Conservation (phyloP, 441 rosid species). For the Hura crepitans region DNA sequence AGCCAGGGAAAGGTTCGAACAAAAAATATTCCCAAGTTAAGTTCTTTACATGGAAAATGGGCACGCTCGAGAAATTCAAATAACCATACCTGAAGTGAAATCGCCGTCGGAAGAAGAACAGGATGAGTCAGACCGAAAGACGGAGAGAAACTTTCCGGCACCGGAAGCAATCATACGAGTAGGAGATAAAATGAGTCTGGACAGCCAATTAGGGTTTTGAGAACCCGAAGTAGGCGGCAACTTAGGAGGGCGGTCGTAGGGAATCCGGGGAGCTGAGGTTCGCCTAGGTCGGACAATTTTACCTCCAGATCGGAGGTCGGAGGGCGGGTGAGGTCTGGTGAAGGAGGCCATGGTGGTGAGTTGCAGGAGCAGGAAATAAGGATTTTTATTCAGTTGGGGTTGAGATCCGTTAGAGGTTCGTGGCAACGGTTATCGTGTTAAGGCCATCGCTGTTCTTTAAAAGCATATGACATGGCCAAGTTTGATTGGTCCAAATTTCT, state of each 20-base stretch:
- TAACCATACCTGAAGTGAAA: constrained; percentile 43
- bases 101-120: constrained; percentile 37
- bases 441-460: too few species aligned
- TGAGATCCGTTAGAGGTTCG: too few species aligned
- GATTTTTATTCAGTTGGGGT: too few species aligned
- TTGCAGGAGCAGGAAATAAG: too few species aligned
- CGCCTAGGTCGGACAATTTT: constrained; percentile 53
- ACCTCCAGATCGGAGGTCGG: constrained; percentile 72
- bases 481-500: too few species aligned
- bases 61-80: background rate
- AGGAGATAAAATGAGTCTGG: constrained; percentile 64
- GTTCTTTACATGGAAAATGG: background rate
- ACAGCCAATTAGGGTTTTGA: constrained; percentile 85
- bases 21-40: background rate
- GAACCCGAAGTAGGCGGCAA: constrained; percentile 27
- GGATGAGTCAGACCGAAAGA: constrained; percentile 55
- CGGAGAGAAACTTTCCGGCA: constrained; percentile 66
- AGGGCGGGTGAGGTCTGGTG: too few species aligned
- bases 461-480: too few species aligned
- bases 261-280: constrained; percentile 34
- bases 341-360: too few species aligned
- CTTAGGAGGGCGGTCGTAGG: constrained; percentile 51
- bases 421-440: too few species aligned
- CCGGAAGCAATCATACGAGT: constrained; percentile 73
- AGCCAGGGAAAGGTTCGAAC: background rate